Percentiles rank a stretch among this genome's conserved stretches.
These are phyloP conservation scores for Lasiodiplodia sp. DNA, from an alignment of 2,329 filamentous ascomycete genomes.

Conservation along the genomic window DNA sequence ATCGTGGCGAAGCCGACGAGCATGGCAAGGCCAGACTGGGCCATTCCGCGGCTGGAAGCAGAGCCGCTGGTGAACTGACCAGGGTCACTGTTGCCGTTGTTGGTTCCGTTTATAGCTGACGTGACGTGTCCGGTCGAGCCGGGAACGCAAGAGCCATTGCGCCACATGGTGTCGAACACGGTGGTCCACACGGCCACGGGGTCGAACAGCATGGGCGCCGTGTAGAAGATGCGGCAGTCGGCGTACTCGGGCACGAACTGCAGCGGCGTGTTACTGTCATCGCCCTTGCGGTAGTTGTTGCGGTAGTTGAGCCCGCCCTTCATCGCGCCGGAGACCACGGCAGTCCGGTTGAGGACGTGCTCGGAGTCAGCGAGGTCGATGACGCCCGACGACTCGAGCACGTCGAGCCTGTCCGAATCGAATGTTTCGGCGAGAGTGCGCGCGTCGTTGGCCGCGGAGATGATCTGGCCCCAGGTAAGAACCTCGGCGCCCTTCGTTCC, in stretches of 20 bases:
- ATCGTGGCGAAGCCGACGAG: no score
- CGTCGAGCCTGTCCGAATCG: constrained; percentile 34
- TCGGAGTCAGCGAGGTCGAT: background rate
- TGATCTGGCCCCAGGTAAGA: constrained; percentile 31
- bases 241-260: constrained; percentile 69
- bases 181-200: constrained; percentile 61
- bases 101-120: no score
- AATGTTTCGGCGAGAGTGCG: background rate
- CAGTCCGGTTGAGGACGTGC: background rate
- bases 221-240: constrained; percentile 68
- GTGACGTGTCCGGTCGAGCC: constrained; percentile 1
- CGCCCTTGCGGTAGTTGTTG: constrained; percentile 42
- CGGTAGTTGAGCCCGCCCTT: constrained; percentile 41
- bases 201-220: constrained; percentile 60
- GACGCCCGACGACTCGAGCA: constrained; percentile 39
- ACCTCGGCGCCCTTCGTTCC: constrained; percentile 54
- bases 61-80: no score
- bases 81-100: no score
- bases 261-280: constrained; percentile 48
- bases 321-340: background rate
- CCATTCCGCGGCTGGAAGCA: no score
- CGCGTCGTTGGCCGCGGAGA: background rate
- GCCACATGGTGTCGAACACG: constrained; percentile 40
- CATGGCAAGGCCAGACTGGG: no score
- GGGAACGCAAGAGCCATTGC: constrained; percentile 38